Evolutionary conservation across 495 filamentous ascomycete species (phyloP).

Genomic region (Elaphomyces granulatus): DNA sequence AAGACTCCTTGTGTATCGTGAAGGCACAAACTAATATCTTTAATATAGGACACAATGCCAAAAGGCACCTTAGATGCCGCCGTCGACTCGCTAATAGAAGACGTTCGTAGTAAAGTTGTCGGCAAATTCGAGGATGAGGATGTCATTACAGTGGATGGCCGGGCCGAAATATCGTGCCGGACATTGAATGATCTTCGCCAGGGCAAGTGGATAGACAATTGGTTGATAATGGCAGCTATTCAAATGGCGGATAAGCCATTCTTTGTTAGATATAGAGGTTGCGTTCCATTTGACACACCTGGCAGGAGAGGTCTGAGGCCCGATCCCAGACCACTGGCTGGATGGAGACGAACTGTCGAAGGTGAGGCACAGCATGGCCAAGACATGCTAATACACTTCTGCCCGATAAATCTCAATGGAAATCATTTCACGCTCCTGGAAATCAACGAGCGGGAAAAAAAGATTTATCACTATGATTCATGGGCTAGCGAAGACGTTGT

Average conservation of each 20-base stretch:
- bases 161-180: neutral
- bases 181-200: neutral
- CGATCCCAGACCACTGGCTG: neutral
- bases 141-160: neutral
- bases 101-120: neutral
- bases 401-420: conserved; percentile 8
- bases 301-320: neutral
- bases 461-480: conserved; percentile 13
- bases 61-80: neutral
- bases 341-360: neutral
- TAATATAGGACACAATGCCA: neutral
- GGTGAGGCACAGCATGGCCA: neutral
- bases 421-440: conserved; percentile 13
- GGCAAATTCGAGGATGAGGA: neutral
- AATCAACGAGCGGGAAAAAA: conserved; percentile 11
- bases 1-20: neutral
- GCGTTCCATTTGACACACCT: neutral
- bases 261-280: neutral
- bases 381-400: conserved; percentile 5
- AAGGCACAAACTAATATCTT: neutral
- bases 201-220: conserved; percentile 1
- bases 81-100: neutral
- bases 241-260: neutral
- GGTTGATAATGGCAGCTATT: neutral
- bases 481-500: conserved; percentile 9